These are phyloP conservation scores for Cornus suecica DNA, from an alignment of 148 eudicot species.

Conservation along the genomic window DNA sequence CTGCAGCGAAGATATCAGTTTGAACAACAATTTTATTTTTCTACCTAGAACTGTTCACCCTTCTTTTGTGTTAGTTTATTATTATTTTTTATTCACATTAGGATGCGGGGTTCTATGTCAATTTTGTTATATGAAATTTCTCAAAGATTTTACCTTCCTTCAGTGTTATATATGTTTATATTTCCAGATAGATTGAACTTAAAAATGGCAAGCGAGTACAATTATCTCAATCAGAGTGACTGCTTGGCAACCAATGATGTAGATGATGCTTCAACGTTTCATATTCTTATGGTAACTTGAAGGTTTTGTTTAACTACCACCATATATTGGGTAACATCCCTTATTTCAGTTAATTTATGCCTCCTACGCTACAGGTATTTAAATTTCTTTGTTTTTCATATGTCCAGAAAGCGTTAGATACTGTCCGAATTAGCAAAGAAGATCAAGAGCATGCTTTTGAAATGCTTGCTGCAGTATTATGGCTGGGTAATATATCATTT, in stretches of 20 bases:
- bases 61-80: no score
- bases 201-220: constrained; percentile 57
- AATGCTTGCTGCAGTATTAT: constrained; percentile 83
- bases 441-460: constrained; percentile 68
- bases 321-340: not conserved
- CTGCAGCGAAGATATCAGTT: not conserved
- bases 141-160: not conserved
- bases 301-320: not conserved
- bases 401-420: constrained; percentile 70
- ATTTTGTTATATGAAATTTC: not conserved
- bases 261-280: constrained; percentile 74
- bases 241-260: constrained; percentile 60
- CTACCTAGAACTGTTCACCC: not conserved
- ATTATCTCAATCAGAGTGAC: constrained; percentile 74
- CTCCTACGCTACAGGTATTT: not conserved
- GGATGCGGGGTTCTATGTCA: not conserved
- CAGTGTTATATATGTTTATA: constrained; percentile 11
- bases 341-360: constrained; percentile 3
- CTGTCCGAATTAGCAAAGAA: constrained; percentile 55
- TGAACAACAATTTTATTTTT: not conserved
- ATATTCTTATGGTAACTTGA: constrained; percentile 58
- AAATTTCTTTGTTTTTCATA: constrained; percentile 1
- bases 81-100: constrained; percentile 1
- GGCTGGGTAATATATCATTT: constrained; percentile 95
- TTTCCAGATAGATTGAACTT: constrained; percentile 69